These are phyloP conservation scores for Boletus sp. DNA, from an alignment of 768 basidiomycete genomes.

Conservation along the genomic window DNA sequence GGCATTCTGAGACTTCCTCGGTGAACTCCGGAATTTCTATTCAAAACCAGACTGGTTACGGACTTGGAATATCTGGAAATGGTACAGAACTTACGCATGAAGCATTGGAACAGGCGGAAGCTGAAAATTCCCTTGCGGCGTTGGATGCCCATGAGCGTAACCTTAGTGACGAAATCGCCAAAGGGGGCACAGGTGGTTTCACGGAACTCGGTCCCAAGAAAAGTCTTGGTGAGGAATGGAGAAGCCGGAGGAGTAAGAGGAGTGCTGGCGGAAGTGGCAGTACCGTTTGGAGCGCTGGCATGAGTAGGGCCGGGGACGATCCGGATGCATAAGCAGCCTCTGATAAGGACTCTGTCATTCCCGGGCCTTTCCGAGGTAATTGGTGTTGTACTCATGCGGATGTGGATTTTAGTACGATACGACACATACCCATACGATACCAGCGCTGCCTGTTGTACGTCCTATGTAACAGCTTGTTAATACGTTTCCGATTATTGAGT, in stretches of 20 bases:
- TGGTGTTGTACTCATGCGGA: slow-evolving; percentile 11
- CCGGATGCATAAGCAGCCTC: slow-evolving; percentile 30
- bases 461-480: slow-evolving; percentile 25
- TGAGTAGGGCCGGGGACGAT: slow-evolving; percentile 60
- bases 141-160: slow-evolving; percentile 76
- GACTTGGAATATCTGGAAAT: slow-evolving; percentile 27
- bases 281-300: slow-evolving; percentile 86
- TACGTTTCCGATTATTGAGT: slow-evolving; percentile 1
- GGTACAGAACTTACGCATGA: slow-evolving; percentile 61
- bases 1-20: slow-evolving; percentile 48
- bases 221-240: slow-evolving; percentile 47
- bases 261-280: slow-evolving; percentile 68
- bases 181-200: slow-evolving; percentile 71
- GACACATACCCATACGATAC: slow-evolving; percentile 22
- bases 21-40: slow-evolving; percentile 42
- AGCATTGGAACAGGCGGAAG: slow-evolving; percentile 76
- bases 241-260: slow-evolving; percentile 46
- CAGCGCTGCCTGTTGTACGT: slow-evolving; percentile 15
- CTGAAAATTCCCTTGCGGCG: slow-evolving; percentile 70
- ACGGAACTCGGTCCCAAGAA: slow-evolving; percentile 66
- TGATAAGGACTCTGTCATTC: not conserved
- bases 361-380: slow-evolving; percentile 7
- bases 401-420: slow-evolving; percentile 24
- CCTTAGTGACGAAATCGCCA: slow-evolving; percentile 72
- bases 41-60: slow-evolving; percentile 34